Evolutionary conservation across 78 protist species (phyloP), one percentile per base, ranked within the genome.

Genomic region (Diacronema lutheri): DNA sequence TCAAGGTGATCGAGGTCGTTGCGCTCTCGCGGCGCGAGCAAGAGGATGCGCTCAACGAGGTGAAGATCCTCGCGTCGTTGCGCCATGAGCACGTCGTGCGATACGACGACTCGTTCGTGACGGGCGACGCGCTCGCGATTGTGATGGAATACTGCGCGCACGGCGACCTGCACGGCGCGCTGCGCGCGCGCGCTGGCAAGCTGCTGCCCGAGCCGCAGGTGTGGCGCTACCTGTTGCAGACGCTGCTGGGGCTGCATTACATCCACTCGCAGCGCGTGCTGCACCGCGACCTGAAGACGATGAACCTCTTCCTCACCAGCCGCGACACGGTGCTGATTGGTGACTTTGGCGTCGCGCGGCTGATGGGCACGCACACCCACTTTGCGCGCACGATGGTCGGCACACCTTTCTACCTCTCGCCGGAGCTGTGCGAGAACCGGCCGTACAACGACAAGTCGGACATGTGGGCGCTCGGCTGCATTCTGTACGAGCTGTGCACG

Each of bases 401-500:
- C 50, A 44, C 50, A 44, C 50, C 50, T 7, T 44, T 44, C 16
- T 44, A 44, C 7, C 50, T 44, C 50, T 7, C 50, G 50, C 50
- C 50, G 16, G 50, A 44, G 50, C 16, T 44, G 58, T 89, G 93
- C 62, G 65, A 90, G 69, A 85, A 91, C 83, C 89, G 87, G 84
- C 94, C 93, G n/a, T 93, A 93, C 91, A 84, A 86, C 90, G 66
- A 41, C 74, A 84, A 89, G 81, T 1, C 83, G 46, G 95, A 93
- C 79, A 55, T 93, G 33, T 93, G 96, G 96, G 88, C 92, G 35
- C 56, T 92, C 35, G 92, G 94, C 41, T 58, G 78, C 64, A 25
- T 92, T 21, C 62, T 87, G 58, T 37, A 62, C 61, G 85, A 81
- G 77, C 69, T 62, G 69, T 46, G 37, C 56, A 3, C 33, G 41